These are phyloP conservation scores for Dalbergia cultrata DNA, from an alignment of 306 rosid species.

Conservation along the genomic window DNA sequence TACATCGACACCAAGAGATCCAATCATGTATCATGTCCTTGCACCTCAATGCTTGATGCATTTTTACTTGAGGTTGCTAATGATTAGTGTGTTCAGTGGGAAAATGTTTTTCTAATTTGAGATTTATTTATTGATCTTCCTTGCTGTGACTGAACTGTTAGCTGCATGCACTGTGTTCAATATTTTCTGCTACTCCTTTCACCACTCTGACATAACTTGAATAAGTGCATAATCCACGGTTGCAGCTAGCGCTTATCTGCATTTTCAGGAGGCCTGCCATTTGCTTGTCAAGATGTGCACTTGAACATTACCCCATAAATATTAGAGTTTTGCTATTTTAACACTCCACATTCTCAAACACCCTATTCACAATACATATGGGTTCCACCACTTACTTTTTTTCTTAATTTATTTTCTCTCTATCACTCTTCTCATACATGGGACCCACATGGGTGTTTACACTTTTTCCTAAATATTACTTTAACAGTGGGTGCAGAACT, in stretches of 20 bases:
- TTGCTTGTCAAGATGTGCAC: neutral
- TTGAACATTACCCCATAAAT: neutral
- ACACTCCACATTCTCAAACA: too few species aligned
- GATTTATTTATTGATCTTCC: conserved; percentile 24
- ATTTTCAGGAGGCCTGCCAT: neutral
- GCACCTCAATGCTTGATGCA: neutral
- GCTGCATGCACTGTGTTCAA: neutral
- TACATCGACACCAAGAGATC: neutral
- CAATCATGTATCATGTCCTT: neutral
- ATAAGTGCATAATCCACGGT: neutral
- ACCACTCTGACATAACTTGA: neutral
- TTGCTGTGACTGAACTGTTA: conserved; percentile 10
- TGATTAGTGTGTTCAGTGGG: conserved; percentile 3
- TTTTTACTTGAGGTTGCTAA: neutral
- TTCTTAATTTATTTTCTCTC: too few species aligned
- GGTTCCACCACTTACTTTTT: too few species aligned
- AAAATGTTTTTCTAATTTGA: neutral
- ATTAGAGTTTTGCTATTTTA: too few species aligned
- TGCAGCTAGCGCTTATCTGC: neutral
- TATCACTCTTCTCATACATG: too few species aligned
- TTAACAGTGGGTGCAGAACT: neutral
- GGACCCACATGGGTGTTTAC: too few species aligned
- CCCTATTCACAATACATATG: too few species aligned
- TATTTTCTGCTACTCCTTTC: neutral
- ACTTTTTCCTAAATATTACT: too few species aligned